Conservation (phyloP, 202 grass and related monocot species). For the Panicum virgatum region DNA sequence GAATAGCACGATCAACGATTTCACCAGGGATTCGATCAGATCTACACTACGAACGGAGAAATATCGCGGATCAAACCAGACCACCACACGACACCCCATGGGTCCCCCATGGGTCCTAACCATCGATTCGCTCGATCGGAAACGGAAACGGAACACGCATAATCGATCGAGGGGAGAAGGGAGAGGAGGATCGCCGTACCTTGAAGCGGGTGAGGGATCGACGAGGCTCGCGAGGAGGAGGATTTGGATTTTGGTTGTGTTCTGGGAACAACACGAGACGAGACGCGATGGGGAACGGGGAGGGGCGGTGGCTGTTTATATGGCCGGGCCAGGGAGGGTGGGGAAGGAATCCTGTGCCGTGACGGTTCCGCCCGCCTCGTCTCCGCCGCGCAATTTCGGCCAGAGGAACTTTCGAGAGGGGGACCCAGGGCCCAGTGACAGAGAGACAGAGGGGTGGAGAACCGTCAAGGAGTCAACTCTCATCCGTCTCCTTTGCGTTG, state of each 20-base stretch:
- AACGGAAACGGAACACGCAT: not conserved
- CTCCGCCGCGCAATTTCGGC: too few species aligned
- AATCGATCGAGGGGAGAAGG: not conserved
- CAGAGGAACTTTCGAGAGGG: too few species aligned
- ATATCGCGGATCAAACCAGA: too few species aligned
- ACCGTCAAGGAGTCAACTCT: too few species aligned
- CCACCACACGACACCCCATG: too few species aligned
- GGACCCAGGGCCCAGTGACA: too few species aligned
- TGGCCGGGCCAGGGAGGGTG: not conserved
- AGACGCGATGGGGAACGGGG: not conserved
- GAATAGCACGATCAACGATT: not conserved
- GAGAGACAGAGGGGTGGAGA: too few species aligned
- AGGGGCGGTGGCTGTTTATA: not conserved
- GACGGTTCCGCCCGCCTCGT: too few species aligned
- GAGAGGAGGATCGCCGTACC: conserved; percentile 11
- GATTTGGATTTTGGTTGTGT: not conserved
- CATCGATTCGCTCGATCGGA: not conserved
- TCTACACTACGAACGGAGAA: too few species aligned
- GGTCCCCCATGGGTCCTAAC: too few species aligned
- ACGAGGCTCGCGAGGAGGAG: not conserved
- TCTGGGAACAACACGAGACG: not conserved
- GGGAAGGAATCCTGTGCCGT: conserved; percentile 35
- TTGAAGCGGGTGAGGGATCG: conserved; percentile 17
- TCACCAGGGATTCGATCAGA: not conserved
- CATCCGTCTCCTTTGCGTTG: too few species aligned